Evolutionary conservation across 2,329 filamentous ascomycete species (phyloP), one percentile per base, ranked within the genome.

Genomic region (Thielaviopsis ethacetica): DNA sequence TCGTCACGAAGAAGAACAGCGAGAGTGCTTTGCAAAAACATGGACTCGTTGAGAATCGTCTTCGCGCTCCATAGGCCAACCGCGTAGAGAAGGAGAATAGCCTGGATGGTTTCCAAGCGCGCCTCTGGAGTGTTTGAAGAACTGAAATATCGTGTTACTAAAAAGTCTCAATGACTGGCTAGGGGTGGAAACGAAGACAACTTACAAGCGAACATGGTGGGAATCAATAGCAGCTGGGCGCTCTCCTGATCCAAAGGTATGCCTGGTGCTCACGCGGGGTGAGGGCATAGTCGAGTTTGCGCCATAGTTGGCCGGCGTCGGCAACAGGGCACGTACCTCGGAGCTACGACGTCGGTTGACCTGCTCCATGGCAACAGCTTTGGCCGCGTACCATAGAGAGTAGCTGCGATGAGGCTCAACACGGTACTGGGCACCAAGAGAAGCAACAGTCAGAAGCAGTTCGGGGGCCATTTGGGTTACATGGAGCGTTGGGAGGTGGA

Each of bases 401-500:
- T 82, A 78, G 1, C 78, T 78, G 50, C 79, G 72, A 53, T 80
- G 77, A 59, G 73, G 78, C 64, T 83, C 80, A 57, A 83, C 83
- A 1, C 80, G 76, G 64, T 85, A 85, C 64, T 84, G 81, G 0
- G 83, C 83, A 13, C 83, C 83, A 1, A 87, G 79, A 0, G 85
- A 82, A 22, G 84, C 73, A 17, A 88, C 78, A 0, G 84, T 84
- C 27, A 89, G 70, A 5, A 86, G 71, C 3, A 88, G 71, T 67
- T 88, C 85, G 0, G 84, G 78, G 0, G 83, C 80, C n/a, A 81
- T 76, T n/a, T 82, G 78, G 7, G 78, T 77, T 0, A 83, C 77
- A 1, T 76, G 74, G 53, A 88, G 73, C 0, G 84, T 87, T 0
- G 85, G 81, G 5, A 86, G 71, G 66, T 89, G 85, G 27, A 88